Evolutionary conservation across 2,329 filamentous ascomycete species (phyloP), one percentile per base, ranked within the genome.

Genomic region (Trichophyton rubrum): DNA sequence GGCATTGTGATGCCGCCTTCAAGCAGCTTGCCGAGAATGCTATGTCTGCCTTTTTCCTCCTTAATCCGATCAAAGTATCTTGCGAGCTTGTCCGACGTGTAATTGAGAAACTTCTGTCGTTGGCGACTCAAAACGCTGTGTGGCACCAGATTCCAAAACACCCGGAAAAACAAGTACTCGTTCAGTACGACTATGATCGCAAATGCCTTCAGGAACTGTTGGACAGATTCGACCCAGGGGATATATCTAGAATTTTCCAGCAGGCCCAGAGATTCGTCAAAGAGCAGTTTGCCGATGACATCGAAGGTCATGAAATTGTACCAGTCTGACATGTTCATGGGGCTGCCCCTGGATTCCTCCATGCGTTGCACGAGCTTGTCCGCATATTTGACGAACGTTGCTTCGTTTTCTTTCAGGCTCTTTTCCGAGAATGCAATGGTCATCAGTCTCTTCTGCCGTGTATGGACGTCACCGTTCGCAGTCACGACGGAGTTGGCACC

Each of bases 381-480:
- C 9, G 65, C 62, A 59, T 68, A 69, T 7, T 55, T 13, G 30
- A 65, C 62, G 15, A 75, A 67, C n/a, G 72, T 64, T 0, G 66
- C 60, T 59, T 75, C 74, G 61, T 77, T 76, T 11, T 72, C 70
- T 3, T 66, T 66, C 15, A 79, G 58, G 1, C 73, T 72, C 55
- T 70, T 71, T 49, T 78, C 76, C 0, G 75, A 76, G 62, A 79
- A 78, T 0, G 72, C 74, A 60, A 73, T 70, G 0, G 71, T 66
- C 6, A 79, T 60, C 1, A 71, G 62, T 0, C 69, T 66, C 20
- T 75, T 70, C 24, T 67, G 61, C 2, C 67, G 63, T 9, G 62
- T 56, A 58, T 74, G 71, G 55, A 66, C 62, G 27, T 63, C 64
- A 56, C 65, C 66, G 38, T 64, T 58, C 43, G 62, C 58, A 24